Evolutionary conservation across 129 eudicot genomes (phyloP).

Genomic region (Cynara cardunculus): DNA sequence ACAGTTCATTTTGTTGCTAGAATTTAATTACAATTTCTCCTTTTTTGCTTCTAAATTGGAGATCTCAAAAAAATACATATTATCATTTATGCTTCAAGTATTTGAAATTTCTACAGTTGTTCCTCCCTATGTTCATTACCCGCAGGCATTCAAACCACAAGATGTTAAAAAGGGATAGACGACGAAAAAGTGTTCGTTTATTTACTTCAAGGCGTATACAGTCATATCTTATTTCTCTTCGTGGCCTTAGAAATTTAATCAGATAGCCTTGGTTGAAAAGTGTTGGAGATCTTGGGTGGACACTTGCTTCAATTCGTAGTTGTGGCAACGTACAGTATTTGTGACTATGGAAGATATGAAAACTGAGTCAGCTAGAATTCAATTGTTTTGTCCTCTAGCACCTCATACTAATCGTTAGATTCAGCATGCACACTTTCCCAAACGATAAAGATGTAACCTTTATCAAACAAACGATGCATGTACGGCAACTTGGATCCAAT

Average conservation of each 20-base stretch:
- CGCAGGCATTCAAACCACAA: no score
- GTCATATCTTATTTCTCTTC: not conserved
- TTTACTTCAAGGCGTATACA: not conserved
- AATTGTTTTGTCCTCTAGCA: not conserved
- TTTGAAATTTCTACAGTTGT: not conserved
- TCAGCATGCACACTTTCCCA: not conserved
- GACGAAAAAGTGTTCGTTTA: no score
- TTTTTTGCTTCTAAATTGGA: not conserved
- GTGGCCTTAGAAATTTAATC: no score
- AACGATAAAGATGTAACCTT: not conserved
- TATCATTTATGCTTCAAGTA: not conserved
- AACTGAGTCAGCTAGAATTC: no score
- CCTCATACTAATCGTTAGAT: not conserved
- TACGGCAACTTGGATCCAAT: not conserved
- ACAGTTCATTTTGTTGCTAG: slow-evolving; percentile 10
- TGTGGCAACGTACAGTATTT: no score
- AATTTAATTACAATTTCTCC: not conserved
- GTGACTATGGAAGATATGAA: not conserved
- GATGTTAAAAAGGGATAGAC: no score
- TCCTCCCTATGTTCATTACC: not conserved
- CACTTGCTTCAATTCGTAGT: no score
- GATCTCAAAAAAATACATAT: not conserved
- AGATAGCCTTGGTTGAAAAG: no score
- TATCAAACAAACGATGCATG: not conserved
- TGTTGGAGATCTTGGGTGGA: no score